Evolutionary conservation across 1,284 basidiomycete species (phyloP).

Genomic region (Phlebopus sp.): DNA sequence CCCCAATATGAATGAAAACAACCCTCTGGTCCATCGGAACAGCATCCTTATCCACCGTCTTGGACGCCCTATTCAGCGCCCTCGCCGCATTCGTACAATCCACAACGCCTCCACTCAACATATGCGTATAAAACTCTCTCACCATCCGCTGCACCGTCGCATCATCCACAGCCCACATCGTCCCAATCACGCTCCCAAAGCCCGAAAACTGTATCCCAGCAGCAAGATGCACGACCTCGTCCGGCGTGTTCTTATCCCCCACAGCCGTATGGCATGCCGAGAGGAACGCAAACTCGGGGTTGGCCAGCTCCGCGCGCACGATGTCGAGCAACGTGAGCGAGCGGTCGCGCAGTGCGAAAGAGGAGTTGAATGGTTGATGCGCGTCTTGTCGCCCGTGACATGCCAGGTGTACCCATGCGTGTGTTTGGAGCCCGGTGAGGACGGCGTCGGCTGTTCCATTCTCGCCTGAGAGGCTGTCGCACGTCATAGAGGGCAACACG

Average conservation of each 20-base stretch:
- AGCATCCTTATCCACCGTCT: constrained; percentile 20
- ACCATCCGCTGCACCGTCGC: constrained; percentile 16
- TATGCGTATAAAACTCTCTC: constrained; percentile 17
- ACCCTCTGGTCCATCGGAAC: constrained; percentile 28
- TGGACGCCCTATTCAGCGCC: constrained; percentile 24
- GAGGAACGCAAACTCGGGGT: constrained; percentile 34
- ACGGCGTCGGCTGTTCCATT: constrained; percentile 12
- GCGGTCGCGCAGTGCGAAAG: constrained; percentile 27
- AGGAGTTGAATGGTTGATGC: constrained; percentile 28
- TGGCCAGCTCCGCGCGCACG: constrained; percentile 20
- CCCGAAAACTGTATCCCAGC: constrained; percentile 32
- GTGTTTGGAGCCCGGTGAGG: constrained; percentile 12
- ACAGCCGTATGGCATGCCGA: constrained; percentile 32
- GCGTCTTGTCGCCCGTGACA: constrained; percentile 23
- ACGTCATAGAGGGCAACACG: constrained; percentile 14
- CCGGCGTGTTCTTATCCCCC: constrained; percentile 17
- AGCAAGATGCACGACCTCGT: constrained; percentile 35
- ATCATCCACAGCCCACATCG: constrained; percentile 31
- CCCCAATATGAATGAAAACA: constrained; percentile 29
- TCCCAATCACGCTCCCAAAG: constrained; percentile 35
- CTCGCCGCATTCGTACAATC: constrained; percentile 19
- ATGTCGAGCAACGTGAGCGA: constrained; percentile 30
- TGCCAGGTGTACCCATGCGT: constrained; percentile 29
- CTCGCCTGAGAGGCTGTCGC: constrained; percentile 11
- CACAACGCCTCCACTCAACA: constrained; percentile 7